A percentile compares a stretch with the other conserved stretches of the same genome.
phyloP scores from a whole-genome alignment of 352 stramenopile species.

The Phytophthora pluvialis region DNA sequence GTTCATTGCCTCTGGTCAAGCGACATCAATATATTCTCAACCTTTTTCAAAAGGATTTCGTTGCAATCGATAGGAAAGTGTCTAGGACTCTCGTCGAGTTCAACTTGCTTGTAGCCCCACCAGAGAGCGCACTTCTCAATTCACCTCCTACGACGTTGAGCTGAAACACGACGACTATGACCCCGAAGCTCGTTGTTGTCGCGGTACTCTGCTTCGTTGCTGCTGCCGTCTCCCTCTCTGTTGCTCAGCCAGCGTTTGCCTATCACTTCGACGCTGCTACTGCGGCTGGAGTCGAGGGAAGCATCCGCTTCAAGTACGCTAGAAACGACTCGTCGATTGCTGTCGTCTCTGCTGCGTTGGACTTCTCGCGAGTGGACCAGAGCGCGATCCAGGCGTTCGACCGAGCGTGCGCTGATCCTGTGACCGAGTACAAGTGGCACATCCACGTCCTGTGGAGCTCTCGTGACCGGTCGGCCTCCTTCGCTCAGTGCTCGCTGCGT shows the following conservation, averaged over 20 bases:
- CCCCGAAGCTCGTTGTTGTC: conserved; percentile 2
- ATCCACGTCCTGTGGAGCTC: conserved; percentile 53
- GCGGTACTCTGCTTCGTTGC: conserved; percentile 1
- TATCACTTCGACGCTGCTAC: conserved; percentile 33
- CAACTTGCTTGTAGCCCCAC: too few species aligned
- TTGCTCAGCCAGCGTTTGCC: conserved; percentile 16
- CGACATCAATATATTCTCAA: background rate
- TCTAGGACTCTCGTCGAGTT: background rate
- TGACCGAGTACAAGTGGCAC: conserved; percentile 52
- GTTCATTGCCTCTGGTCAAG: background rate
- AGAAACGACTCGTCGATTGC: conserved; percentile 26
- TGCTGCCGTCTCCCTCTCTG: background rate
- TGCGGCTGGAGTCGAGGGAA: conserved; percentile 30
- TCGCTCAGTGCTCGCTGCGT: conserved; percentile 42
- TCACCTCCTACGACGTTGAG: background rate
- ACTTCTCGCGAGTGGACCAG: conserved; percentile 44
- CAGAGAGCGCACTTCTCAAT: conserved; percentile 9
- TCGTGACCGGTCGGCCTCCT: conserved; percentile 20
- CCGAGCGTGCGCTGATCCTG: conserved; percentile 27
- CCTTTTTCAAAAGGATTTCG: conserved; percentile 6
- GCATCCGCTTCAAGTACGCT: conserved; percentile 32
- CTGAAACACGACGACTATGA: conserved; percentile 4
- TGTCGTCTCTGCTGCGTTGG: conserved; percentile 37
- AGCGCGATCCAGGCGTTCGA: conserved; percentile 28
- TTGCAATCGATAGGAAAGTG: conserved; percentile 19